Evolutionary conservation across 768 basidiomycete species (phyloP).

Genomic region (Boletus fagicola): DNA sequence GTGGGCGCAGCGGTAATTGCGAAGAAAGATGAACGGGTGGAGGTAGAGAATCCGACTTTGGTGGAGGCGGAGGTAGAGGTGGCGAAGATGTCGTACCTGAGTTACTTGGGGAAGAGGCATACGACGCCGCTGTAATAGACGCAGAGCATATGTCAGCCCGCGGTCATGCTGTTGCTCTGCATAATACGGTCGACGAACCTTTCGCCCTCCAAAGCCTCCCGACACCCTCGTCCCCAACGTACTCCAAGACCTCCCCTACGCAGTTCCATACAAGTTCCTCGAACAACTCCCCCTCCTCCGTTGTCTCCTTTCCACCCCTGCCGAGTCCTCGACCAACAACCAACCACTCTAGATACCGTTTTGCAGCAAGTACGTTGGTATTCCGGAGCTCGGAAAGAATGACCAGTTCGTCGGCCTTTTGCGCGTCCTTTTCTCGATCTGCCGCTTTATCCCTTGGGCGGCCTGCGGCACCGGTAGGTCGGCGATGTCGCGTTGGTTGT

Average conservation of each 20-base stretch:
- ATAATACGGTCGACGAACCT: slow-evolving; percentile 37
- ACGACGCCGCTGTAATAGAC: slow-evolving; percentile 47
- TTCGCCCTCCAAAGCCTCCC: slow-evolving; percentile 72
- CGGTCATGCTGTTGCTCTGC: background rate
- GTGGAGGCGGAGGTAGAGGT: slow-evolving; percentile 3
- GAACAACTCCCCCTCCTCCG: slow-evolving; percentile 46
- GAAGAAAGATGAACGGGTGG: background rate
- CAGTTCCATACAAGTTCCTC: slow-evolving; percentile 58
- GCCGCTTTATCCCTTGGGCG: slow-evolving; percentile 23
- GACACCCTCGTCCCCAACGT: slow-evolving; percentile 49
- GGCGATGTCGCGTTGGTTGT: slow-evolving; percentile 18
- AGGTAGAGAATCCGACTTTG: slow-evolving; percentile 7
- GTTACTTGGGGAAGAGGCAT: slow-evolving; percentile 38
- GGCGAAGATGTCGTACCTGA: slow-evolving; percentile 2
- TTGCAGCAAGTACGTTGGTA: slow-evolving; percentile 44
- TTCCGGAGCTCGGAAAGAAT: slow-evolving; percentile 32
- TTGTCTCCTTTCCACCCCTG: slow-evolving; percentile 24
- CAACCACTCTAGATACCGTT: slow-evolving; percentile 76
- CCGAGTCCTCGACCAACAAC: slow-evolving; percentile 59
- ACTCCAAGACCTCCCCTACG: slow-evolving; percentile 49
- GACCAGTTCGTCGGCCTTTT: slow-evolving; percentile 23
- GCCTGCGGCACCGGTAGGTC: slow-evolving; percentile 17
- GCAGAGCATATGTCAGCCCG: background rate
- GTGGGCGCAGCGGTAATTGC: slow-evolving; percentile 12
- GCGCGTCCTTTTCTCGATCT: slow-evolving; percentile 23